phyloP scores from a whole-genome alignment of 345 rosid genomes.

The Erucastrum elatum region DNA sequence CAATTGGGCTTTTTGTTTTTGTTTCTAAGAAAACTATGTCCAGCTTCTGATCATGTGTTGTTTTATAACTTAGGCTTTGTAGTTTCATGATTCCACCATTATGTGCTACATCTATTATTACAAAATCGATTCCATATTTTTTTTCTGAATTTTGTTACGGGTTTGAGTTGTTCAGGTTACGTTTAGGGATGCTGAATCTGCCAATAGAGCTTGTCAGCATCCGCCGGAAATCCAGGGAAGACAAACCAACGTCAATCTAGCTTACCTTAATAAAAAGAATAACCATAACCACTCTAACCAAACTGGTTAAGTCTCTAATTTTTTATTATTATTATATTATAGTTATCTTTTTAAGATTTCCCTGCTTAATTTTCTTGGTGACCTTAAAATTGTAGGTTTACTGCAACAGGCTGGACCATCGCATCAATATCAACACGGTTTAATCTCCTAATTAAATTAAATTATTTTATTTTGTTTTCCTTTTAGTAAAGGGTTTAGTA shows the following conservation, averaged over 20 bases:
- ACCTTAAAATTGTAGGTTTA: neutral
- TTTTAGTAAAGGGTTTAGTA: neutral
- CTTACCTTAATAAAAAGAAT: neutral
- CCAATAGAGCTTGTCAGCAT: neutral
- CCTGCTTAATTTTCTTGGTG: neutral
- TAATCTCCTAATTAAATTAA: neutral
- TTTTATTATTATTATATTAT: neutral
- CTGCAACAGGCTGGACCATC: neutral
- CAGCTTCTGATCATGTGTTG: neutral
- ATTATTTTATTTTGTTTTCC: neutral
- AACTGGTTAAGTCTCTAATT: neutral
- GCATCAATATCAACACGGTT: neutral
- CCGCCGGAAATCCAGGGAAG: constrained; percentile 14
- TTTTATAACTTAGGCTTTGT: neutral
- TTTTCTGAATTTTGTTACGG: neutral
- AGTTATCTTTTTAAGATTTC: neutral
- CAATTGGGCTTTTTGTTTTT: neutral
- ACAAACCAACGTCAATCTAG: constrained; percentile 18
- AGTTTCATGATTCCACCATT: neutral
- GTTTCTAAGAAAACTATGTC: no score
- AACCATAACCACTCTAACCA: neutral
- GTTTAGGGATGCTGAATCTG: constrained; percentile 6
- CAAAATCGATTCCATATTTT: neutral
- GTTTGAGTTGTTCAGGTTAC: constrained; percentile 1
- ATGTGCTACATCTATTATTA: neutral